Evolutionary conservation across 2,329 filamentous ascomycete genomes (phyloP), one percentile per base, ranked within the genome.

Genomic region (Atkinsonella texensis): DNA sequence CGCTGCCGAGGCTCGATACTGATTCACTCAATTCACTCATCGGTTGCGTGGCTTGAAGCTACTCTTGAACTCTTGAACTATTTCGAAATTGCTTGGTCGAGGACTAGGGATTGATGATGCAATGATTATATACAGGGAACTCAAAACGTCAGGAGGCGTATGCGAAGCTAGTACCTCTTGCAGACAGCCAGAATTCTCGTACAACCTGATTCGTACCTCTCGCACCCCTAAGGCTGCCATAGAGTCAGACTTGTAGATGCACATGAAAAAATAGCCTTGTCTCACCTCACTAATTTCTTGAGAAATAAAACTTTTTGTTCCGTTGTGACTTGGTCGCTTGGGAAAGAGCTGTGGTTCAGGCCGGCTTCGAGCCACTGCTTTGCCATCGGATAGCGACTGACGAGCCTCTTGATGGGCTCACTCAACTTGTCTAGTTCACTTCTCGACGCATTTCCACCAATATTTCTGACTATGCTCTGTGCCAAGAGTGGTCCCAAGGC

Each of bases 401-500:
- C 72, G 20, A 89, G 70, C 61, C 81, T 86, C 67, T 84, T 87
- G 4, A 89, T 69, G 2, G 84, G 85, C 53, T 87, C 84, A 51
- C 77, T 77, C 6, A 89, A 68, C 58, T 77, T 81, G 58, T 89
- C 85, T 0, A 90, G 70, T 60, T 90, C 85, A 57, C 82, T 87
- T 40, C 86, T 77, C 1, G 81, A 76, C 4, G 82, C 84, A 51
- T 78, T 77, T 1, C 86, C 86, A 6, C 81, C 79, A 38, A 89
- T 74, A 53, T 87, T 86, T 53, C 75, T 73, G 2, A 84, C 70
- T 23, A 89, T 68, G 0, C 77, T 75, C 52, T 74, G 71, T 4
- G 76, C 69, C n/a, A 88, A 65, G 17, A 76, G 64, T 0, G 82
- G 82, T 0, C 84, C 83, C 8, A 87, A 72, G 49, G 79, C 77